phyloP scores from a whole-genome alignment of 768 basidiomycete genomes.

The Mycena amicta region DNA sequence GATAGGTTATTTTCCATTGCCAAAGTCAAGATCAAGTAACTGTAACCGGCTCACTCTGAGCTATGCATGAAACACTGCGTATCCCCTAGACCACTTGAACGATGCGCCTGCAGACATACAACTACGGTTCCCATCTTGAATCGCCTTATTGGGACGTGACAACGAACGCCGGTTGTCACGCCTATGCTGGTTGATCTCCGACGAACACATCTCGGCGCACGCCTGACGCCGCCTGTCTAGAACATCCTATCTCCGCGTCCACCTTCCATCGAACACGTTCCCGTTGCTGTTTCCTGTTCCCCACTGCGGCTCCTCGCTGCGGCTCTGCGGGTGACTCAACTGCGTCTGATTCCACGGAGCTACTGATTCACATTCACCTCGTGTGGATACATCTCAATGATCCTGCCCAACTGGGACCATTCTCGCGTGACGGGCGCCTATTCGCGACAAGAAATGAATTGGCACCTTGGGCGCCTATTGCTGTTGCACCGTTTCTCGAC shows the following conservation, averaged over 20 bases:
- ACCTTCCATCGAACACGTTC: too few relatives aligned
- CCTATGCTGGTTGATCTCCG: too few relatives aligned
- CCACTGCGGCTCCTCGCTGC: slow-evolving; percentile 5
- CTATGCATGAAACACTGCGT: too few relatives aligned
- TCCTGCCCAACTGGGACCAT: not conserved
- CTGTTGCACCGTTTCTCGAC: not conserved
- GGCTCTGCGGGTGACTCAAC: slow-evolving; percentile 6
- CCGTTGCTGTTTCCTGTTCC: not conserved
- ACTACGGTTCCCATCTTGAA: not conserved
- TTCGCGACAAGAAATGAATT: not conserved
- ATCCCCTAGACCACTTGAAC: too few relatives aligned
- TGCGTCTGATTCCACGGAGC: not conserved
- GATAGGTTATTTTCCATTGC: too few relatives aligned
- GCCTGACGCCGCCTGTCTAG: too few relatives aligned
- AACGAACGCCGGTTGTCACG: too few relatives aligned
- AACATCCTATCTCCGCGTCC: too few relatives aligned
- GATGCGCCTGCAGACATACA: too few relatives aligned
- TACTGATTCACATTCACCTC: not conserved
- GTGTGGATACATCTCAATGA: not conserved
- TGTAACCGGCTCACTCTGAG: too few relatives aligned
- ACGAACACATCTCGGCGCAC: too few relatives aligned
- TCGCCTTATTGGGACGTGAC: not conserved
- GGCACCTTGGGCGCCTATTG: not conserved
- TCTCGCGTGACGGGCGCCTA: not conserved
- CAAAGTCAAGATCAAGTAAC: too few relatives aligned